These are phyloP conservation scores for Neocucurbitaria cava DNA, from an alignment of 2,329 filamentous ascomycete species.

Conservation along the genomic window DNA sequence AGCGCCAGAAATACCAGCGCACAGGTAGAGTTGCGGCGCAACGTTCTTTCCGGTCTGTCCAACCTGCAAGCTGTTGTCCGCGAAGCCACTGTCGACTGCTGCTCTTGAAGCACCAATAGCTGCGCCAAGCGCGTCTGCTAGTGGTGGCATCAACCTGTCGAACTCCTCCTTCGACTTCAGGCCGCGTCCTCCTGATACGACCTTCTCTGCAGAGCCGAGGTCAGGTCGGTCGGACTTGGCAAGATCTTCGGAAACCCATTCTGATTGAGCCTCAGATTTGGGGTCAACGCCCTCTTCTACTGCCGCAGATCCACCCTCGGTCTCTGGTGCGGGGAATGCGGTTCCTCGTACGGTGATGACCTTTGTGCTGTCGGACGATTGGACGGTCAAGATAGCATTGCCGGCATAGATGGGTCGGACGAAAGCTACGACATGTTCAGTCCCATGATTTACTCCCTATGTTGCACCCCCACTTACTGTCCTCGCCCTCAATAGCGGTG, in stretches of 20 bases:
- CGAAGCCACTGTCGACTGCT: constrained; percentile 95
- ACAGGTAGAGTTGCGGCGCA: constrained; percentile 92
- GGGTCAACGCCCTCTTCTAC: constrained; percentile 86
- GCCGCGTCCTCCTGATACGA: constrained; percentile 92
- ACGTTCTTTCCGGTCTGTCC: constrained; percentile 99
- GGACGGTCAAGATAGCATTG: constrained; percentile 95
- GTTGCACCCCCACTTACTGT: constrained; percentile 64
- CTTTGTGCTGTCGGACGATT: constrained; percentile 86
- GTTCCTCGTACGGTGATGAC: constrained; percentile 92
- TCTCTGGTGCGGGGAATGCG: constrained; percentile 79
- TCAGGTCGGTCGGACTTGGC: constrained; percentile 94
- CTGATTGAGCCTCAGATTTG: constrained; percentile 73
- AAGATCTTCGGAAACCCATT: constrained; percentile 95
- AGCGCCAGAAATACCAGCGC: constrained; percentile 93
- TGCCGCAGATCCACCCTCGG: constrained; percentile 74
- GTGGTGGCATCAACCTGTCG: constrained; percentile 86
- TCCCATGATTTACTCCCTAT: background rate
- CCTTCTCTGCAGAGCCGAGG: constrained; percentile 83
- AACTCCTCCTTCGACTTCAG: constrained; percentile 99
- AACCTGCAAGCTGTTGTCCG: constrained; percentile 97
- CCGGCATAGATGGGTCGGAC: constrained; percentile 97
- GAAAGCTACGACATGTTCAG: constrained; percentile 64
- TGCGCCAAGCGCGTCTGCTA: constrained; percentile 92
- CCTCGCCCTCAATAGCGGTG: constrained; percentile 83
- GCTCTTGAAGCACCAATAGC: constrained; percentile 94